Conservation (phyloP, 2,329 filamentous ascomycete species). For the Talaromyces piceae region DNA sequence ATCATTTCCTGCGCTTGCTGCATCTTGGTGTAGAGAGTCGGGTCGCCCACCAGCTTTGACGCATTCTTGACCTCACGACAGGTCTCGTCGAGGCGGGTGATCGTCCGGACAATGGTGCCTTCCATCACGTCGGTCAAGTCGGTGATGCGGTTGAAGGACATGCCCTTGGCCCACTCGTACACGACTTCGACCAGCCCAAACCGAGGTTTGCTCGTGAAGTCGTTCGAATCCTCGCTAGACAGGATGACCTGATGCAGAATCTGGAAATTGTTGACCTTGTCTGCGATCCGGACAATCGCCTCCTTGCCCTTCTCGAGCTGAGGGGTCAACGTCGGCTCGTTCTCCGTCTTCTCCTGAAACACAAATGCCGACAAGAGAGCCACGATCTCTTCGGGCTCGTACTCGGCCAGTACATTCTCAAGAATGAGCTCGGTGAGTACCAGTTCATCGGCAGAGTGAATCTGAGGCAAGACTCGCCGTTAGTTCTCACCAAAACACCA, state of each 20-base stretch:
- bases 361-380: constrained; percentile 90
- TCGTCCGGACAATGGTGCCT: constrained; percentile 92
- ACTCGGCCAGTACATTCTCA: constrained; percentile 91
- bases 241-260: constrained; percentile 87
- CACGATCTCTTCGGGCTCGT: constrained; percentile 93
- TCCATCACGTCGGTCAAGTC: constrained; percentile 93
- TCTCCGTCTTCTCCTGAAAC: constrained; percentile 92
- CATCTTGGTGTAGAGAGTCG: constrained; percentile 92
- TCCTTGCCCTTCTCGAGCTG: constrained; percentile 74
- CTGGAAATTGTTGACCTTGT: constrained; percentile 87
- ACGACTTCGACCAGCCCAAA: constrained; percentile 97
- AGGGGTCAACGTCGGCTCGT: constrained; percentile 70
- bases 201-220: constrained; percentile 77
- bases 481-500: background rate
- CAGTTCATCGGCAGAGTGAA: constrained; percentile 92
- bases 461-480: constrained; percentile 42
- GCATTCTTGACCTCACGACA: constrained; percentile 97
- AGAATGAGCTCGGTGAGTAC: constrained; percentile 93
- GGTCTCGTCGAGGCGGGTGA: constrained; percentile 88
- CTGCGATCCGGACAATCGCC: constrained; percentile 80
- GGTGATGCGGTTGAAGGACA: constrained; percentile 98
- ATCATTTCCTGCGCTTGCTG: constrained; percentile 95
- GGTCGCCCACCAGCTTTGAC: constrained; percentile 89
- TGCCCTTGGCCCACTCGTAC: constrained; percentile 95
- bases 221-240: constrained; percentile 80